Evolutionary conservation across 108 stramenopile species (phyloP).

Genomic region (Phaeodactylum tricornutum): DNA sequence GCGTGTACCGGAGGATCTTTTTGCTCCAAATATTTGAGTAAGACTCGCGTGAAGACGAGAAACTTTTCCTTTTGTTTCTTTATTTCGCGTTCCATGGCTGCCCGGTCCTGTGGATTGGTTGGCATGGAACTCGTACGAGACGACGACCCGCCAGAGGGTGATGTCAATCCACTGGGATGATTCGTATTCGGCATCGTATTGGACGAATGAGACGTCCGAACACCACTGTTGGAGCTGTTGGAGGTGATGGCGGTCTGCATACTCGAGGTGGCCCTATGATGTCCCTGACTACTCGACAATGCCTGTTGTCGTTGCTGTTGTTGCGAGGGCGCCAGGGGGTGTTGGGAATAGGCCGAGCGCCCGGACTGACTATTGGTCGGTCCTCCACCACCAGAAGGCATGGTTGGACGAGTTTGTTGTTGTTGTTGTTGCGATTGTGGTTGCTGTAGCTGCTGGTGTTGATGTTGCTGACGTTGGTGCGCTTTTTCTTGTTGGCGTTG

Average conservation of each 20-base stretch:
- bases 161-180: neutral
- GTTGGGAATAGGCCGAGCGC: too few species aligned
- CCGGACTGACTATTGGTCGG: neutral
- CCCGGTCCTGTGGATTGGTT: neutral
- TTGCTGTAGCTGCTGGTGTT: conserved; percentile 3
- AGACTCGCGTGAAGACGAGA: conserved; percentile 74
- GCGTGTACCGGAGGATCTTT: conserved; percentile 54
- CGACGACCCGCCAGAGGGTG: neutral
- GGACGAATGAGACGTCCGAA: neutral
- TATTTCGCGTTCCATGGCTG: conserved; percentile 11
- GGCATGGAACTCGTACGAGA: neutral
- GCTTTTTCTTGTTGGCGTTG: conserved; percentile 15
- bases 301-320: neutral
- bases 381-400: neutral
- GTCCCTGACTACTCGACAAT: neutral
- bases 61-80: conserved; percentile 72
- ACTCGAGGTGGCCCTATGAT: neutral
- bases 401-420: conserved; percentile 8
- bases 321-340: conserved; percentile 2
- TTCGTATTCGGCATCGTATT: neutral
- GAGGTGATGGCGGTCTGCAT: neutral
- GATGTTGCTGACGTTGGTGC: conserved; percentile 11
- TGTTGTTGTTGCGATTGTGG: conserved; percentile 15
- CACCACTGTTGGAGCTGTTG: conserved; percentile 1
- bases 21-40: conserved; percentile 77